Evolutionary conservation across 352 stramenopile species (phyloP), one percentile per base, ranked within the genome.

Genomic region (Globisporangium iwayamae): DNA sequence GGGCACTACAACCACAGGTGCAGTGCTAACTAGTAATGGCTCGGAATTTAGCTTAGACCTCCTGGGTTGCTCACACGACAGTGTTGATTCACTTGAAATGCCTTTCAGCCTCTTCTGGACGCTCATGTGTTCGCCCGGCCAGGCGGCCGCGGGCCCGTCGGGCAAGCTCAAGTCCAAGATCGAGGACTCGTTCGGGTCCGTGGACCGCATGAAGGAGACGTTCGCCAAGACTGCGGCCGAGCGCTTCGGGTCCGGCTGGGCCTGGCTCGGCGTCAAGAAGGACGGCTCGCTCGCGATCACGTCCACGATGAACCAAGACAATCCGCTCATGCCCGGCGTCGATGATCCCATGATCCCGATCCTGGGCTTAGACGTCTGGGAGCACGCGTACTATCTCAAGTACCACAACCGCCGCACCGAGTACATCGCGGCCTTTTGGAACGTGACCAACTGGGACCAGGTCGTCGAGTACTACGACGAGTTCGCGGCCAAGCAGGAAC

Each of bases 301-400:
- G 25, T 80, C 80, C 30, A 97, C 91, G 22, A 76, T 87, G 55
- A 98, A 98, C 76, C 93, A 98, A n/a, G 65, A 93, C 75, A 93
- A 93, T 72, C 80, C 84, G 56, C 70, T 93, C 14, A 91, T 91
- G 85, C 78, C 79, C 52, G 69, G 79, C 62, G 75, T 82, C 38
- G 72, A 89, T 47, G 66, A 79, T 57, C 72, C 82, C 14, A 85
- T 95, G 71, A 90, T 97, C 73, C 94, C 94, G 50, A 98, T 99
- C 67, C 79, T 99, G 38, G 93, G 90, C 25, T 71, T 96, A 18
- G 94, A 99, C 75, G 93, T 98, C 50, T 99, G 96, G 96, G 95
- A 99, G 74, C 93, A 98, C 75, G 89, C 91, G 9, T 98, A 98
- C 77, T 98, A 98, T 85, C 85, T 98, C 63, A 97, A 98, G 81